Base-by-base conservation (phyloP, 441 rosid species). In the Populus tomentosa region DNA sequence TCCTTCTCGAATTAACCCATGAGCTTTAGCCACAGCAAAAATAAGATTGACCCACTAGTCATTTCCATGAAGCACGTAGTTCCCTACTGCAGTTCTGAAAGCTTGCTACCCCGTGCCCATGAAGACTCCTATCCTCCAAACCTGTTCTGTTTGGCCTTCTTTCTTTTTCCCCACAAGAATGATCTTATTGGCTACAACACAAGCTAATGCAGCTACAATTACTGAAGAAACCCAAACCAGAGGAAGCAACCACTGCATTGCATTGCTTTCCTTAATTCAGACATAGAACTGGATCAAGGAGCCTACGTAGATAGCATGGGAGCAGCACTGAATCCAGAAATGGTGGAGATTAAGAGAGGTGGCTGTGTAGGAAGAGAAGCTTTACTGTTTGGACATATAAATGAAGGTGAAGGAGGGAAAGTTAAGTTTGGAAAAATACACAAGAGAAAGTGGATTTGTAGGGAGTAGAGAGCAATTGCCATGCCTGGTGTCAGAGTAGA, bases 401-500 rank as follows among this genome's bases (percentile, higher is more conserved):
- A 91, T 78, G 92, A 89, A 78, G 93, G 93, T 6, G 91, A 88
- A 78, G n/a, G 77, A 5, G 93, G 92, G 42, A 80, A 77, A 66
- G 92, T 91, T 30, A 89, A 83, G 87, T 89, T 88, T 40, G 90
- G 91, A 21, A 91, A 87, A 73, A 86, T 91, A 16, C 79, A 75
- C 75, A 56, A 87, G 84, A 26, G 90, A 87, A 81, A 86, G 85
- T 0, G 92, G 91, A 70, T 86, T 82, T 75, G 72, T 91, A 0
- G 93, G 95, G 63, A 89, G 92, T 66, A 84, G 90, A 73, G 88
- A 24, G 24, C 90, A 1, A 85, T 85, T 73, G 91, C 82, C 1
- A 89, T 89, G 93, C 95, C 95, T 0, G 92, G 92, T 0, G 92
- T 86, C 4, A 79, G 20, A 33, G 89, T 91, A 61, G 93, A 91